phyloP scores from a whole-genome alignment of 2,329 filamentous ascomycete species.

The Colletotrichum ledebouriae region DNA sequence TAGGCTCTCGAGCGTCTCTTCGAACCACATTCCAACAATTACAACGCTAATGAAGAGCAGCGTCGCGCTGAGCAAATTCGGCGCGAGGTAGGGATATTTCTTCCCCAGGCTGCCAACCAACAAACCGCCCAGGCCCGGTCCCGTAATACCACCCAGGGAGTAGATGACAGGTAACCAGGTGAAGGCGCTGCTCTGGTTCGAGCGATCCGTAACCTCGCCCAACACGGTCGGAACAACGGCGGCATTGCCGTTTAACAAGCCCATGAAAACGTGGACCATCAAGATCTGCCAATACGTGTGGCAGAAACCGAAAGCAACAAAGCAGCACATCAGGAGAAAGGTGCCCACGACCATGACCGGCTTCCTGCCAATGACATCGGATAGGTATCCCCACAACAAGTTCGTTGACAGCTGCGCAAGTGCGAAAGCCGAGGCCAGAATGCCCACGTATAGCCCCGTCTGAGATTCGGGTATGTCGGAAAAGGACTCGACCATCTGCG shows the following conservation, averaged over 20 bases:
- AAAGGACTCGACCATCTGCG: conserved; percentile 90
- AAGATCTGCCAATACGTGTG: conserved; percentile 86
- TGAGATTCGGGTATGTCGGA: conserved; percentile 79
- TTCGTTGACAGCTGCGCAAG: conserved; percentile 93
- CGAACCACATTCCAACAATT: conserved; percentile 82
- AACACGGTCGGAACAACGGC: conserved; percentile 93
- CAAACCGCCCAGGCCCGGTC: conserved; percentile 89
- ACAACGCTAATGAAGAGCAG: conserved; percentile 81
- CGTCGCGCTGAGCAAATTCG: conserved; percentile 83
- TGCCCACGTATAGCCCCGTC: conserved; percentile 89
- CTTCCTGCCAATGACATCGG: conserved; percentile 83
- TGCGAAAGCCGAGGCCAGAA: conserved; percentile 92
- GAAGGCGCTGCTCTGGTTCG: conserved; percentile 93
- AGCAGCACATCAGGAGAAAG: conserved; percentile 83
- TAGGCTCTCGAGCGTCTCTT: conserved; percentile 81
- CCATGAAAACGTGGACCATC: conserved; percentile 89
- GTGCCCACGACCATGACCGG: conserved; percentile 88
- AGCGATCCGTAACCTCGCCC: conserved; percentile 94
- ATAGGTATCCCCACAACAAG: conserved; percentile 90
- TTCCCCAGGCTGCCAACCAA: conserved; percentile 75
- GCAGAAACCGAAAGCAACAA: conserved; percentile 90
- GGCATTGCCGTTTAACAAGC: conserved; percentile 93
- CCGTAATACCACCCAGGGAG: conserved; percentile 92
- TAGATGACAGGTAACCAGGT: conserved; percentile 97
- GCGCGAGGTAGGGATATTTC: conserved; percentile 84